Conservation (phyloP, 202 grass and related monocot species). For the Carex sylvatica region DNA sequence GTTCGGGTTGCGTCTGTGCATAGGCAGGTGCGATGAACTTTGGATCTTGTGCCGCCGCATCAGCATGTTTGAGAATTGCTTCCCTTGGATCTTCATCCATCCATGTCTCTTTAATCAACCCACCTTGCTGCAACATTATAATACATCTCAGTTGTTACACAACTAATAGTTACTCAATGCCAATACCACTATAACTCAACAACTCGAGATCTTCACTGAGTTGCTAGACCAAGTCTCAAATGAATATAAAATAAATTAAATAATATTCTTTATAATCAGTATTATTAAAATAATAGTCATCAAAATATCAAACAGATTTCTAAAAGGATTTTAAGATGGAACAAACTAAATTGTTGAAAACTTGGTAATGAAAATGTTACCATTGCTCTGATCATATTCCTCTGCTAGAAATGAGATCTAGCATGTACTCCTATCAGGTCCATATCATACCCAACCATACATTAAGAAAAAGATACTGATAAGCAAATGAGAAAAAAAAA, state of each 20-base stretch:
- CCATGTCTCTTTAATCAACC: constrained; percentile 94
- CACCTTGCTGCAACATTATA: constrained; percentile 78
- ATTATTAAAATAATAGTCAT: no score
- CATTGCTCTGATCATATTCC: no score
- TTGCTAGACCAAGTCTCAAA: not conserved
- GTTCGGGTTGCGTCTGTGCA: constrained; percentile 83
- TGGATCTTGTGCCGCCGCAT: constrained; percentile 80
- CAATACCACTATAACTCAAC: not conserved
- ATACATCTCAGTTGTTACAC: not conserved
- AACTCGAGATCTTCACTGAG: not conserved
- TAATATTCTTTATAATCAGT: no score
- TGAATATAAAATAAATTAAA: not conserved
- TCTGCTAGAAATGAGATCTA: not conserved
- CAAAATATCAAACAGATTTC: no score
- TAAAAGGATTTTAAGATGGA: no score
- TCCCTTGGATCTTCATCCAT: constrained; percentile 99
- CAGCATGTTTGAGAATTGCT: constrained; percentile 93
- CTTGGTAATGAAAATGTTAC: no score
- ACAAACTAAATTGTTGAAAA: no score
- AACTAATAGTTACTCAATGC: not conserved
- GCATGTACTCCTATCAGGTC: not conserved
- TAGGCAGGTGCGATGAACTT: constrained; percentile 94
- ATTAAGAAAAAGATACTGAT: not conserved
- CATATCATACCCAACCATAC: not conserved
- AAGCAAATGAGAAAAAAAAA: constrained; percentile 2